These are phyloP conservation scores for Thelonectria blattea DNA, from an alignment of 2,329 filamentous ascomycete genomes.

Conservation along the genomic window DNA sequence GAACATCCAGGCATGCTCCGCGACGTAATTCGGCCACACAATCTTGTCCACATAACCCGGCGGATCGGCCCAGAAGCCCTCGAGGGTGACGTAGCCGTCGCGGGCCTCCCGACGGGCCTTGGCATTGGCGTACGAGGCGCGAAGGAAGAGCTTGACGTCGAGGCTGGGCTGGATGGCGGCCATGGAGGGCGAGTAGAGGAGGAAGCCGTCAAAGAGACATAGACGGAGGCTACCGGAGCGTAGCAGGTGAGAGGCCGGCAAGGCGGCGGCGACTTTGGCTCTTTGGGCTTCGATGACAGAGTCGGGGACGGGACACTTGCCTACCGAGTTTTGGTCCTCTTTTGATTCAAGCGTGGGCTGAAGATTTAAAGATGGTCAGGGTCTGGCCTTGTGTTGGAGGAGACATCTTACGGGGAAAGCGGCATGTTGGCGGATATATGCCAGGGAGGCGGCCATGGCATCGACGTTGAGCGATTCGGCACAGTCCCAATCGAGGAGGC, in stretches of 20 bases:
- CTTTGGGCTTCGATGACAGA: slow-evolving; percentile 54
- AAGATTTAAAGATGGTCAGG: neutral
- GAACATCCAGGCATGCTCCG: slow-evolving; percentile 83
- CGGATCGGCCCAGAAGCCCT: slow-evolving; percentile 96
- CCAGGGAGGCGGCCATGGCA: slow-evolving; percentile 69
- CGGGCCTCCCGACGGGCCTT: slow-evolving; percentile 71
- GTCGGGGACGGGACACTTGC: slow-evolving; percentile 58
- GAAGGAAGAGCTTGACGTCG: slow-evolving; percentile 80
- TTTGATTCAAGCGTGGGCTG: slow-evolving; percentile 43
- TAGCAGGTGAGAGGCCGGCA: slow-evolving; percentile 50
- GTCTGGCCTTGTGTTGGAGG: neutral
- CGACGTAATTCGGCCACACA: slow-evolving; percentile 94
- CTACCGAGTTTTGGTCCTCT: slow-evolving; percentile 68
- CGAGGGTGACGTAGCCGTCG: slow-evolving; percentile 78
- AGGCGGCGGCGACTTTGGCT: slow-evolving; percentile 54
- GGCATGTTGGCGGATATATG: slow-evolving; percentile 73
- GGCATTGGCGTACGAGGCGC: slow-evolving; percentile 68
- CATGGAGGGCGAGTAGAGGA: slow-evolving; percentile 72
- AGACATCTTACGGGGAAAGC: slow-evolving; percentile 61
- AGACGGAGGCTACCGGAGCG: slow-evolving; percentile 50
- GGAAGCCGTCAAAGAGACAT: slow-evolving; percentile 86
- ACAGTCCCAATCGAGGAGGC: slow-evolving; percentile 91
- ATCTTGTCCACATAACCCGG: slow-evolving; percentile 92
- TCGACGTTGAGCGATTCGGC: slow-evolving; percentile 76
- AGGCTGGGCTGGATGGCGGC: slow-evolving; percentile 65